Evolutionary conservation across 305 asterid species (phyloP), one percentile per base, ranked within the genome.

Genomic region (Petunia hybrid): DNA sequence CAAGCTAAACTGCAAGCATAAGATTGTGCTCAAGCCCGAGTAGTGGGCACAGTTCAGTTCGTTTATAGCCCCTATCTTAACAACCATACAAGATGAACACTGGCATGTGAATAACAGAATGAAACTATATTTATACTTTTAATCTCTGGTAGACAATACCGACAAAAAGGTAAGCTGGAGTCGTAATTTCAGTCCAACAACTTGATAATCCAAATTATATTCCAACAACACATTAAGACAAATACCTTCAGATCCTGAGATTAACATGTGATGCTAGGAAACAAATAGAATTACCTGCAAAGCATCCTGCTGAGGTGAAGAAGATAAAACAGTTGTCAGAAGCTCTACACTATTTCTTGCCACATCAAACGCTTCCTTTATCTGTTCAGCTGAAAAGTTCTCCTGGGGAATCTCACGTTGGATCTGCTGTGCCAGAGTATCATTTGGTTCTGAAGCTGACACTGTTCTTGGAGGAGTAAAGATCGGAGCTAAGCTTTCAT

Each of bases 241-340:
- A 22, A 74, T 51, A 74, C 13, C 14, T 74, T 74, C 64, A 73
- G 64, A 36, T 13, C 36, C 62, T 53, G 79, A 74, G 61, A 66
- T 65, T 57, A 7, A 66, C 45, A 79, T 39, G 48, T 65, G 31
- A 76, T 73, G 78, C 61, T 13, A 71, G 76, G 43, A 39, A 73
- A n/a, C 8, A 51, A 79, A 6, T 7, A 62, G 67, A 87, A 53
- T 77, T 86, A 94, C 99, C 98, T 96, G 86, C 53, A 94, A 92
- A 86, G 93, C 97, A 86, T 96, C 99, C 89, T 93, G 97, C 80
- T 91, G 97, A 4, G 99, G 98, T 31, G 99, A 96, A 90, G 99
- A 96, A 81, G 99, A 89, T 80, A 97, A 82, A 85, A 97, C 98
- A 80, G 99, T 94, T 84, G 89, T 81, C 73, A 97, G 95, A 80